phyloP scores from a whole-genome alignment of 2,329 filamentous ascomycete genomes.

The Cadophora sp. region DNA sequence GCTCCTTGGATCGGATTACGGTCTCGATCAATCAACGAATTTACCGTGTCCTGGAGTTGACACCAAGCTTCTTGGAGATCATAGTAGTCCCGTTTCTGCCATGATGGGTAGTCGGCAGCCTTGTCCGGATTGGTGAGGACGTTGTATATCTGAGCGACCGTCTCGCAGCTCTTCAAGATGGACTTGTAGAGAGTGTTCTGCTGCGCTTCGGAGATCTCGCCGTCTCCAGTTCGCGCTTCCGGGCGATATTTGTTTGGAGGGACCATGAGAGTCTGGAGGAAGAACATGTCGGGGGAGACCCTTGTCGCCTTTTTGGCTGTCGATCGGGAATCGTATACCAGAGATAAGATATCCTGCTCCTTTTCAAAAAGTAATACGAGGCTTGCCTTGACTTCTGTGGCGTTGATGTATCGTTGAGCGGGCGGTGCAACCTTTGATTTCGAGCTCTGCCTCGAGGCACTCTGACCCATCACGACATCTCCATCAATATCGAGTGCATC shows the following conservation, averaged over 20 bases:
- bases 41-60: constrained; percentile 86
- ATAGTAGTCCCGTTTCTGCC: constrained; percentile 67
- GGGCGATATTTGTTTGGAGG: constrained; percentile 93
- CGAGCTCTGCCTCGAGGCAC: constrained; percentile 46
- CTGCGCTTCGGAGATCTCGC: constrained; percentile 84
- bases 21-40: constrained; percentile 89
- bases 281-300: constrained; percentile 90
- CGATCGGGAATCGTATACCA: constrained; percentile 81
- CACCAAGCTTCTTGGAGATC: constrained; percentile 85
- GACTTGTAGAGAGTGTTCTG: constrained; percentile 89
- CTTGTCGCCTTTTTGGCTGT: constrained; percentile 60
- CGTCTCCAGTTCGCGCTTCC: constrained; percentile 80
- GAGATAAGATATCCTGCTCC: constrained; percentile 80
- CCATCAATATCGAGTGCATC: constrained; percentile 61
- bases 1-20: constrained; percentile 82
- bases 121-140: constrained; percentile 57
- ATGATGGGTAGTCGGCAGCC: constrained; percentile 29
- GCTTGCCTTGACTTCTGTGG: constrained; percentile 82
- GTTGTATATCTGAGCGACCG: constrained; percentile 75
- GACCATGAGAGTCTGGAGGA: constrained; percentile 84
- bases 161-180: constrained; percentile 78
- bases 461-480: constrained; percentile 64
- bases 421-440: constrained; percentile 49
- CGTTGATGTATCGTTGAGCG: constrained; percentile 77
- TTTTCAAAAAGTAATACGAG: constrained; percentile 83